Evolutionary conservation across 345 rosid species (phyloP).

Genomic region (Triadica sebifera): DNA sequence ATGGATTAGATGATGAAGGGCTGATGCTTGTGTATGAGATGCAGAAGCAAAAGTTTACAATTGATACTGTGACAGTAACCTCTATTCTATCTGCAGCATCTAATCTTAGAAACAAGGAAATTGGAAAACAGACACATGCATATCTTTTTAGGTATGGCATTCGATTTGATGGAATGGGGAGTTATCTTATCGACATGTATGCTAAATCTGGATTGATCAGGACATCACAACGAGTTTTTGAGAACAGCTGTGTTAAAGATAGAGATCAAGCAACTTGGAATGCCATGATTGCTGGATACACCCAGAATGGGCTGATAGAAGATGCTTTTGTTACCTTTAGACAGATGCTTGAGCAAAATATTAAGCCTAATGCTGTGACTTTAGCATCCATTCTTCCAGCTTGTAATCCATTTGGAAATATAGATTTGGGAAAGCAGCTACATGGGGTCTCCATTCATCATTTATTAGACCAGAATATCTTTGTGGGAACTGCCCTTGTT

Average conservation of each 20-base stretch:
- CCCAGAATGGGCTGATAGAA: constrained; percentile 58
- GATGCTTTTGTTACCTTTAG: constrained; percentile 54
- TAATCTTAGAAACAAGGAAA: constrained; percentile 59
- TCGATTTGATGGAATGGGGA: constrained; percentile 68
- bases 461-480: constrained; percentile 62
- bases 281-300: constrained; percentile 79
- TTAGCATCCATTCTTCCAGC: constrained; percentile 80
- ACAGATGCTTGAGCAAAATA: constrained; percentile 58
- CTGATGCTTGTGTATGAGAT: constrained; percentile 75
- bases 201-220: constrained; percentile 74
- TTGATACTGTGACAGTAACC: constrained; percentile 69
- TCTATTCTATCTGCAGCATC: constrained; percentile 87
- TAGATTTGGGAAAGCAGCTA: constrained; percentile 69
- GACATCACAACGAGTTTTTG: constrained; percentile 47
- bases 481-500: constrained; percentile 69
- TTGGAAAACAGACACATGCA: constrained; percentile 84
- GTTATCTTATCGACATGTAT: constrained; percentile 83
- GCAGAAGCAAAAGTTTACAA: constrained; percentile 67
- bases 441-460: constrained; percentile 71
- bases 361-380: constrained; percentile 67
- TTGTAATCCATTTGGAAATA: constrained; percentile 58
- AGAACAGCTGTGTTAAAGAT: constrained; percentile 26
- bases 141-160: constrained; percentile 64
- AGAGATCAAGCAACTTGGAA: constrained; percentile 90
- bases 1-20: constrained; percentile 82